These are phyloP conservation scores for Neurospora crassa DNA, from an alignment of 2,329 filamentous ascomycete species.

Conservation along the genomic window DNA sequence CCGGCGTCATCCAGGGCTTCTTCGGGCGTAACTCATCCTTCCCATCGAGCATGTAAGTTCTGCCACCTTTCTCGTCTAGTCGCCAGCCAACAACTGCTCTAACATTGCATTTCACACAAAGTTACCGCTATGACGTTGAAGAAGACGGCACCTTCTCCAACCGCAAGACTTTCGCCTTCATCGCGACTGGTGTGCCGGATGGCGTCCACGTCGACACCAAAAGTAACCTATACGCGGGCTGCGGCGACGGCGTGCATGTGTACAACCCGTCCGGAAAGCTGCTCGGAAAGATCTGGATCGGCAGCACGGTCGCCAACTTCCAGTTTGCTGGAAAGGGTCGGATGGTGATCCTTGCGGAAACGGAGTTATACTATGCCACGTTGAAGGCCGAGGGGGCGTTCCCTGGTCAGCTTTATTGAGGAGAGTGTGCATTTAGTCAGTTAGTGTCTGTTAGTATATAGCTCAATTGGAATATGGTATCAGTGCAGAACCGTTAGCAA, in stretches of 20 bases:
- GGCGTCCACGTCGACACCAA: slow-evolving; percentile 43
- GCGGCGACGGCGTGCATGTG: slow-evolving; percentile 41
- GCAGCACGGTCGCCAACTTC: slow-evolving; percentile 37
- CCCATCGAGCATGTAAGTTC: slow-evolving; percentile 38
- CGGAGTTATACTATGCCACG: slow-evolving; percentile 30
- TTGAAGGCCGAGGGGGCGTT: slow-evolving; percentile 19
- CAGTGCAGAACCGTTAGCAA: neutral
- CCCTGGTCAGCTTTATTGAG: slow-evolving; percentile 10
- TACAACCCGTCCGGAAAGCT: slow-evolving; percentile 38
- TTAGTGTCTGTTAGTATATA: neutral
- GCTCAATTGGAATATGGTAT: neutral
- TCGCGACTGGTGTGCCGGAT: slow-evolving; percentile 45
- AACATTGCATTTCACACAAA: slow-evolving; percentile 13
- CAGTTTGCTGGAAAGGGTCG: slow-evolving; percentile 34
- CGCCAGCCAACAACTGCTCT: neutral
- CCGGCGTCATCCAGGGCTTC: slow-evolving; percentile 36
- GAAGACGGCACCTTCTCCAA: slow-evolving; percentile 37
- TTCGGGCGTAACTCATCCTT: slow-evolving; percentile 30
- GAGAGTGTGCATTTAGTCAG: neutral
- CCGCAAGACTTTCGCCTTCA: slow-evolving; percentile 46
- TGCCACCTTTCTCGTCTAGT: slow-evolving; percentile 23
- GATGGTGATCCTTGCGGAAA: slow-evolving; percentile 33
- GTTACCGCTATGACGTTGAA: slow-evolving; percentile 36
- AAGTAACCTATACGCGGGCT: slow-evolving; percentile 46
- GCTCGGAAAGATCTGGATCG: slow-evolving; percentile 47